Evolutionary conservation across 805 yeast species (phyloP), one percentile per base, ranked within the genome.

Genomic region (Jamesozyma spencerorum): DNA sequence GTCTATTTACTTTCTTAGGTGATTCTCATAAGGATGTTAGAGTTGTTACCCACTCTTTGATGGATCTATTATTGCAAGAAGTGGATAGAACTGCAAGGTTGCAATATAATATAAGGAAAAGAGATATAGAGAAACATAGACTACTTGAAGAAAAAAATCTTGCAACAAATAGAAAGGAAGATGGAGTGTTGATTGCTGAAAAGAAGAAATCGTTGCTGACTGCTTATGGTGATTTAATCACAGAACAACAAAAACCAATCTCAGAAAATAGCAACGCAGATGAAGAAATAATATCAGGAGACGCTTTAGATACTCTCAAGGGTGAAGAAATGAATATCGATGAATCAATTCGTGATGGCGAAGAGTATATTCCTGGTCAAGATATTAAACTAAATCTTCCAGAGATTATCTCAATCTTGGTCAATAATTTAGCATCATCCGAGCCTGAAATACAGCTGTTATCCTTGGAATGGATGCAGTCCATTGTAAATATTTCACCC

Each of bases 21-120:
- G 90, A 85, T 49, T 71, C 90, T 2, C 86, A 86, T 46, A 77
- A 80, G 40, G 97, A 90, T 59, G 94, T 92, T 3, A 70, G 95
- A 48, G 79, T 81, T 2, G 86, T 85, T 32, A 87, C 97, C 0
- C 85, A 81, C 44, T 79, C 81, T 34, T 74, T 88, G 29, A 60
- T 92, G 44, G 83, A 81, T 44, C 71, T 76, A 3, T 74, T 92
- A 44, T 65, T 92, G 26, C 82, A 79, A 48, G 97, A 92, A 55
- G 81, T 90, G 38, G 77, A 77, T 48, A 69, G 85, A 31, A 75
- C 88, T n/a, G 69, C 83, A 18, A 80, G 79, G 47, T 76, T 90
- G 29, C 81, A 79, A 54, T 62, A 68, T 35, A 65, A 71, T 33
- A 72, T 77, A 1, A 70, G 69, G 37, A 62, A 59, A 40, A 48